phyloP scores from a whole-genome alignment of 805 yeast species.

The Lachancea quebecensis region DNA sequence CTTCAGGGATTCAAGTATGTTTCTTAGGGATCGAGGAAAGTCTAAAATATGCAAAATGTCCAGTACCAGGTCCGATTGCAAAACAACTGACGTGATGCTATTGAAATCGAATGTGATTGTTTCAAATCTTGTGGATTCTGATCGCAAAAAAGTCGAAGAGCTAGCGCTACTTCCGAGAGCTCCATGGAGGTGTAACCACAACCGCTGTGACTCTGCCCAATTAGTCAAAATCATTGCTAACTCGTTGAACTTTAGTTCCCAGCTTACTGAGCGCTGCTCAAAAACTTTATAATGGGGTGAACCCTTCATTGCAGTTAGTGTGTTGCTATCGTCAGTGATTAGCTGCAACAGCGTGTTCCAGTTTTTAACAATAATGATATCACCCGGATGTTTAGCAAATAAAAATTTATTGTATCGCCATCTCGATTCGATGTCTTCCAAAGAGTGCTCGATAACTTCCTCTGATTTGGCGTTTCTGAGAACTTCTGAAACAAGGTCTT shows the following conservation, averaged over 20 bases:
- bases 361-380: conserved; percentile 47
- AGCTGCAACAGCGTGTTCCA: conserved; percentile 60
- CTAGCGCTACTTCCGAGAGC: conserved; percentile 58
- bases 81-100: conserved; percentile 42
- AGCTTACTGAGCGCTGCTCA: conserved; percentile 46
- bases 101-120: conserved; percentile 56
- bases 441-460: conserved; percentile 50
- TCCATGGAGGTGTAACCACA: conserved; percentile 82
- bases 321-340: conserved; percentile 52
- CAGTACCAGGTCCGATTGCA: conserved; percentile 43
- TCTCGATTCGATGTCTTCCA: conserved; percentile 41
- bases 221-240: conserved; percentile 48
- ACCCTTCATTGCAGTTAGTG: conserved; percentile 60
- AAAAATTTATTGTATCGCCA: conserved; percentile 56
- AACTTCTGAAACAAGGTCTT: no score
- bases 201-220: conserved; percentile 84
- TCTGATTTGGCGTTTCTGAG: conserved; percentile 57
- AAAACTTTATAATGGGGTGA: conserved; percentile 58
- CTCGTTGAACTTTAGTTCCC: conserved; percentile 51
- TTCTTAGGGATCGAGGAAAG: conserved; percentile 40
- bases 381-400: no score
- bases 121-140: conserved; percentile 61
- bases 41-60: conserved; percentile 50
- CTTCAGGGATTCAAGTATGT: conserved; percentile 47
- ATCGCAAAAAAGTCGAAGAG: conserved; percentile 55